Base-by-base conservation (phyloP, 192 early-diverging fungal species). In the Backusella luteola region DNA sequence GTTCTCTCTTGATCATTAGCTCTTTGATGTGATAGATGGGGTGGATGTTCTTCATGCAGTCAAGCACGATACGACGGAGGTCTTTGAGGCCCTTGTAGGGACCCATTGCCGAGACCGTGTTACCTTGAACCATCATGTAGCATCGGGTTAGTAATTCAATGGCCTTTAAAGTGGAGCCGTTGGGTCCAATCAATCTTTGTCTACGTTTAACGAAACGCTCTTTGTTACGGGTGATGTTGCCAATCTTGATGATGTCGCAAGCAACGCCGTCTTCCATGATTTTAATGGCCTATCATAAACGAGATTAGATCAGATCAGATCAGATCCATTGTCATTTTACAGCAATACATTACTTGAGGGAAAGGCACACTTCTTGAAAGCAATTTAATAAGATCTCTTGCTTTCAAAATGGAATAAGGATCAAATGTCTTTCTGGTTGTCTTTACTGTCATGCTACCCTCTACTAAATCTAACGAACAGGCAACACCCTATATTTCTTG, bases 1-100 rank as follows among this genome's bases (percentile, higher is more conserved):
- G 82, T 83, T 99, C 98, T 59, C 96, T 91, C 76, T 97, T 96
- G 75, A 99, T 98, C 98, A 99, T 99, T 46, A 99, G 81, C 82
- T 97, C 96, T 85, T 97, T 97, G 83, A 99, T 99, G 72, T 99
- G 95, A 85, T 99, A 98, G 77, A 99, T 97, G 36, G 98, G 98
- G 83, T 99, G 98, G 49, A 98, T 85, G 85, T 99, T 99, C 79
- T 97, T 97, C 91, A 99, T 95, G 79, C 98, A 99, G 85, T 99
- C 98, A 67, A 96, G 84, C 3, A 99, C 93, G 56, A 99, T 96
- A 46, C 93, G 85, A 29, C 96, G 89, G 29, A 96, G 92, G 49
- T 93, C 90, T 82, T 96, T 95, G 41, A 99, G 73, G 3, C 95
- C 95, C 77, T 92, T 94, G 84, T 91, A 93, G 6, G 93, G 91